phyloP scores from a whole-genome alignment of 2,329 filamentous ascomycete genomes.

The Alternaria arbusti region DNA sequence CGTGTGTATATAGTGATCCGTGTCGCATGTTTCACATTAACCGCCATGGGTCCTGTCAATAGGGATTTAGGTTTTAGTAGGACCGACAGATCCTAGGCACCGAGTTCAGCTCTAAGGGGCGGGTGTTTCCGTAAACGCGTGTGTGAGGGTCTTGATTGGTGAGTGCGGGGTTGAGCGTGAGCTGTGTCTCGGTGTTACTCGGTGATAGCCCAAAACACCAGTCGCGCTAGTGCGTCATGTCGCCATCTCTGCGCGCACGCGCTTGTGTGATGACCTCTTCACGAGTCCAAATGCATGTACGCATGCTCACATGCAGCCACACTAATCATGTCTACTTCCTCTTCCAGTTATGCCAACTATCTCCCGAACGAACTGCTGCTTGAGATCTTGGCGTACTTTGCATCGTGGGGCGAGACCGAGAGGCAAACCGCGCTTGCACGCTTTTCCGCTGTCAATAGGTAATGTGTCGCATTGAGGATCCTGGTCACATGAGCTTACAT shows the following conservation, averaged over 20 bases:
- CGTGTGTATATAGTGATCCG: neutral
- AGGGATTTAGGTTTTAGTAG: neutral
- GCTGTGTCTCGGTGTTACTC: neutral
- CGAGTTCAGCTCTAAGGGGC: neutral
- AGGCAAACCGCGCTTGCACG: constrained; percentile 58
- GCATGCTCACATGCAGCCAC: neutral
- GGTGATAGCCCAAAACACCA: neutral
- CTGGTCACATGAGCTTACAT: constrained; percentile 4
- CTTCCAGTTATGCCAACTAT: constrained; percentile 37
- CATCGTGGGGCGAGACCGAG: constrained; percentile 26
- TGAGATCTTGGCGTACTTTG: constrained; percentile 56
- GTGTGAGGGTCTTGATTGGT: neutral
- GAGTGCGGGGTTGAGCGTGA: neutral
- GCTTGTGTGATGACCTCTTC: neutral
- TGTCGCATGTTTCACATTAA: neutral
- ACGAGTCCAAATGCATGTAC: neutral
- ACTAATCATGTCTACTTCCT: constrained; percentile 1
- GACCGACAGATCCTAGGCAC: neutral
- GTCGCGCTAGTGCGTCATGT: constrained; percentile 9
- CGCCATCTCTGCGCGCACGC: neutral
- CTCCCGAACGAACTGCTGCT: constrained; percentile 63
- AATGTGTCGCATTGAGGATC: neutral
- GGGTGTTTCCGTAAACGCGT: neutral
- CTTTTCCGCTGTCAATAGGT: constrained; percentile 55
- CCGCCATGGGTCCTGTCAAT: neutral